A percentile compares a stretch with the other conserved stretches of the same genome.
These are phyloP conservation scores for Metschnikowia baotianmanensis DNA, from an alignment of 805 yeast genomes.

Conservation along the genomic window DNA sequence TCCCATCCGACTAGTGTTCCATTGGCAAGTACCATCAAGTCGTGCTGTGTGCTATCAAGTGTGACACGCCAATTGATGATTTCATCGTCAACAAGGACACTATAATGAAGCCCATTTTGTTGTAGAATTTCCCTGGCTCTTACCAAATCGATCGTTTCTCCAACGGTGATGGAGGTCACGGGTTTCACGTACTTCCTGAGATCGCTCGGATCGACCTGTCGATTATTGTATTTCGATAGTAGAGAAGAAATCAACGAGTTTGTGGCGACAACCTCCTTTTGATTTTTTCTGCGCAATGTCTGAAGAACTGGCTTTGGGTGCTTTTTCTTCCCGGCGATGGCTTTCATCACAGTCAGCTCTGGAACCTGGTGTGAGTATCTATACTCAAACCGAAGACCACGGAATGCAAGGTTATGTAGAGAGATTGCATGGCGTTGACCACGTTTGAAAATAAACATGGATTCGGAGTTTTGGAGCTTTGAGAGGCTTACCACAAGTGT, in stretches of 20 bases:
- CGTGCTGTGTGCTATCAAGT: conserved; percentile 35
- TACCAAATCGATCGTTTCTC: conserved; percentile 66
- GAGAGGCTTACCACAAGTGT: too few species aligned
- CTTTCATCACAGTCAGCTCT: background rate
- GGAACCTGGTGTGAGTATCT: conserved; percentile 1
- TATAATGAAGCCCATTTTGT: conserved; percentile 21
- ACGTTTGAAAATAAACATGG: too few species aligned
- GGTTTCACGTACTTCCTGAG: conserved; percentile 35
- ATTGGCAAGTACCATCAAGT: conserved; percentile 65
- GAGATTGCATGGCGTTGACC: too few species aligned
- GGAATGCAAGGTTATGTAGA: background rate
- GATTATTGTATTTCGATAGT: conserved; percentile 16
- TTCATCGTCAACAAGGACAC: conserved; percentile 58
- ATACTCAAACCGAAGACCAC: background rate
- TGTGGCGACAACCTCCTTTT: conserved; percentile 21
- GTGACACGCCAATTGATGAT: conserved; percentile 49
- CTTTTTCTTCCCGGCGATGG: conserved; percentile 6
- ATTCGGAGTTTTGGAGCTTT: too few species aligned
- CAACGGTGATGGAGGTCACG: conserved; percentile 69
- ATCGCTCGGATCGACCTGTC: conserved; percentile 21
- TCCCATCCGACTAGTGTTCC: conserved; percentile 90
- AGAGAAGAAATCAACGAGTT: conserved; percentile 17
- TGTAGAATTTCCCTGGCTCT: conserved; percentile 38
- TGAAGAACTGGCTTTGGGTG: conserved; percentile 11
- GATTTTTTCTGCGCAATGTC: conserved; percentile 23